Base-by-base conservation (phyloP, 768 basidiomycete species). In the Calvatia gigantea region DNA sequence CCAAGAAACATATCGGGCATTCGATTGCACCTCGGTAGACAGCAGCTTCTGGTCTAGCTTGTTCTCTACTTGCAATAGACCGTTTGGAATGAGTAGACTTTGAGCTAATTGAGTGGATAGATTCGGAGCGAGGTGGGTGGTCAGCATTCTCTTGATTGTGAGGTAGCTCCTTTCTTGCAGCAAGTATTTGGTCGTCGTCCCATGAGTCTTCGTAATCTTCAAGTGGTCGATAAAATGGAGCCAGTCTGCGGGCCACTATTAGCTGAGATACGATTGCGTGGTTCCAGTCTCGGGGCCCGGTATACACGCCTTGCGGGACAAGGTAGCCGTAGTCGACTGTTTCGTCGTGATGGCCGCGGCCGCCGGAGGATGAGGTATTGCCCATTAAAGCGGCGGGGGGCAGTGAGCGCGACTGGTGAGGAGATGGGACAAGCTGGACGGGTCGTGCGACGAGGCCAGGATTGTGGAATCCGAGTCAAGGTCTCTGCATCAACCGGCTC, bases 1-100 rank as follows among this genome's bases (percentile, higher is more conserved):
- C 96, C 71, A 98, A 79, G 74, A 98, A 98, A 73, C 95, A 99
- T 58, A 99, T 97, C 21, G 97, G 97, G 76, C 97, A 99, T 68
- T 99, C 97, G 15, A 87, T 77, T 15, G 94, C 92, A 27, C 85
- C 85, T 58, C 83, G 75, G 72, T 96, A 98, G 31, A 95, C 76
- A 57, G 85, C 81, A 38, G 87, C 91, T 67, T 95, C 94, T 54
- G 86, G 81, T 60, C 81, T 85, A 5, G 75, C 72, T 17, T 82
- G 78, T 48, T 93, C 90, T 72, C 88, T 94, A 58, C 75, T 68
- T 37, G 73, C 59, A 56, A 76, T 73, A 17, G 82, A 73, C 12
- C 87, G 84, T 68, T 83, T 89, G 58, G 68, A 69, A 58, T 81
- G 76, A 41, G 60, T 66, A 42, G 75, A 68, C 65, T 75, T 75